phyloP scores from a whole-genome alignment of 768 basidiomycete genomes.

The Dioszegia hungarica region DNA sequence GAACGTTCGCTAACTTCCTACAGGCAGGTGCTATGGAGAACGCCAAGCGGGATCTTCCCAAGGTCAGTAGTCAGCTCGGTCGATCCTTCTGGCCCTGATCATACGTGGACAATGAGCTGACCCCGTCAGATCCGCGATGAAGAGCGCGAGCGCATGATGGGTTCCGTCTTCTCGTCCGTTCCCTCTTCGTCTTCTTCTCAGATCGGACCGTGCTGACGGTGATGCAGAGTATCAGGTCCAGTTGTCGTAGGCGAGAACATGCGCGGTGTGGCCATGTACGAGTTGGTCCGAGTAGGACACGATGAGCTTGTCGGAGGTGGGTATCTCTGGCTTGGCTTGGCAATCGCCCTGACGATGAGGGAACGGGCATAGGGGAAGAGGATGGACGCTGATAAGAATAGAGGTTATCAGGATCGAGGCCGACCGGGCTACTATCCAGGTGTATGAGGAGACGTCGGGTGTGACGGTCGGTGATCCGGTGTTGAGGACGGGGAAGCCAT shows the following conservation, averaged over 20 bases:
- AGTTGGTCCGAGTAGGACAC: constrained; percentile 79
- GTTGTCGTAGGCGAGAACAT: constrained; percentile 95
- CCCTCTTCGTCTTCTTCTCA: neutral
- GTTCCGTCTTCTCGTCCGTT: constrained; percentile 45
- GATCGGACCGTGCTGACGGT: neutral
- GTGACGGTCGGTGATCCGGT: constrained; percentile 99
- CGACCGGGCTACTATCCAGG: constrained; percentile 97
- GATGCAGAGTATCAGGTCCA: constrained; percentile 93
- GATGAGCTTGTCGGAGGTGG: constrained; percentile 94
- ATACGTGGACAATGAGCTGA: neutral
- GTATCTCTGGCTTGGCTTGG: constrained; percentile 5
- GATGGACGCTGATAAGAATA: constrained; percentile 45
- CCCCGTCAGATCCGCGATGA: constrained; percentile 67
- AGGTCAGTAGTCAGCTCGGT: constrained; percentile 43
- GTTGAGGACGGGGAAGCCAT: constrained; percentile 91
- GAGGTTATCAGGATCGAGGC: constrained; percentile 99
- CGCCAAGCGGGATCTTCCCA: constrained; percentile 78
- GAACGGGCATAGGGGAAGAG: neutral
- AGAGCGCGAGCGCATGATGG: constrained; percentile 65
- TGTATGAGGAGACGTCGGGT: constrained; percentile 98
- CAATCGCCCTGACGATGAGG: no score
- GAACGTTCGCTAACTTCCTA: neutral
- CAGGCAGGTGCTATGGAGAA: constrained; percentile 91
- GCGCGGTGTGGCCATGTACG: constrained; percentile 92
- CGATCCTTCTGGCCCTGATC: neutral